Evolutionary conservation across 805 yeast species (phyloP), one percentile per base, ranked within the genome.

Genomic region (Blastobotrys robertii): DNA sequence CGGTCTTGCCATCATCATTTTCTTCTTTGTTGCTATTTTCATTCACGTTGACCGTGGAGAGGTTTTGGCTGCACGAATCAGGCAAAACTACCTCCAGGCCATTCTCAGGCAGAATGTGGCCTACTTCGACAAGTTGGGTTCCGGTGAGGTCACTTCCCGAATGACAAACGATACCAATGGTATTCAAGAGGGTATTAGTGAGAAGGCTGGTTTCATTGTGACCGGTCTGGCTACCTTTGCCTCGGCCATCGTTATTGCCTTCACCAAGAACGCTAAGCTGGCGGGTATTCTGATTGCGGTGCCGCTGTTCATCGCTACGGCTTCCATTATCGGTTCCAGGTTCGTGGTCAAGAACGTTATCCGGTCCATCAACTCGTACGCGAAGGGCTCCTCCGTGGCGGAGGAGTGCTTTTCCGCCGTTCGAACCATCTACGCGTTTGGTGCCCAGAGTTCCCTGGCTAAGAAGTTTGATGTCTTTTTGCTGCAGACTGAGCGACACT

Each of bases 341-440:
- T 53, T 58, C 43, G 48, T 66, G 34, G 49, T 59, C 47, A 56
- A 58, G 48, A 56, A 48, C 42, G 50, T 55, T 25, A 44, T 49
- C 25, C 34, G 33, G 11, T 44, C 50, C 25, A 48, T 49, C 12
- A 42, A 46, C 9, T 52, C 50, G 5, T 62, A 62, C 40, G 53
- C 58, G 3, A 36, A 42, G 35, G 66, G 69, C 13, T 56, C 66
- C 19, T 51, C 63, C 9, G 50, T 66, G 12, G 72, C 72, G 12
- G 72, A 66, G 46, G 71, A 66, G 49, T 58, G 63, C 7, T 42
- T 66, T n/a, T 54, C 66, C 12, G 59, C 69, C 7, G 59, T 65
- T 14, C 60, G 70, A 38, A 67, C 62, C 41, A 65, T 67, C 2
- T 61, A 63, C 11, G 72, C 71, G 2, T 65, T 66, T 41, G 69